These are phyloP conservation scores for Amylocarpus encephaloides DNA, from an alignment of 2,329 filamentous ascomycete species.

Conservation along the genomic window DNA sequence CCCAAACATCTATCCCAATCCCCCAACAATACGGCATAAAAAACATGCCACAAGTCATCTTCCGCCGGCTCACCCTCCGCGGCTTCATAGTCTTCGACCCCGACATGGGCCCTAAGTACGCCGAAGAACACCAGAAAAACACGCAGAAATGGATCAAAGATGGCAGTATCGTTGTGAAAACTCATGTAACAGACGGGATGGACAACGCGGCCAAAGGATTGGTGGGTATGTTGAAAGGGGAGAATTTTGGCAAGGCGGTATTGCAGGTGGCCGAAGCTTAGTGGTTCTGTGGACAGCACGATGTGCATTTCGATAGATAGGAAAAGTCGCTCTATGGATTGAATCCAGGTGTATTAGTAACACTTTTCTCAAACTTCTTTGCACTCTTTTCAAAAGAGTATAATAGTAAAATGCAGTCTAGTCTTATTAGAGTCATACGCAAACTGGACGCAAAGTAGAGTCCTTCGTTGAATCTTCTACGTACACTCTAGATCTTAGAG, in stretches of 20 bases:
- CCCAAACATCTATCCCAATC: conserved; percentile 54
- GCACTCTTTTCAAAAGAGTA: too few relatives aligned
- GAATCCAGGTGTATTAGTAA: too few relatives aligned
- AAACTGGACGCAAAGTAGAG: too few relatives aligned
- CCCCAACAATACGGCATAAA: conserved; percentile 52
- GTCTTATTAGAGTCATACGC: too few relatives aligned
- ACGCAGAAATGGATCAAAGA: conserved; percentile 63
- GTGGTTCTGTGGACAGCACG: background rate
- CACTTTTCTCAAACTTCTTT: too few relatives aligned
- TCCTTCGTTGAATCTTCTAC: too few relatives aligned
- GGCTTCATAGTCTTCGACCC: conserved; percentile 61
- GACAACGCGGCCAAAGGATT: conserved; percentile 59
- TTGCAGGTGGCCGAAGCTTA: conserved; percentile 34
- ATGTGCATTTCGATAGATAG: background rate
- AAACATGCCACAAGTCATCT: conserved; percentile 52
- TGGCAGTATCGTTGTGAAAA: conserved; percentile 53
- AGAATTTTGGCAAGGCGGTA: conserved; percentile 67
- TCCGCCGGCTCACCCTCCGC: conserved; percentile 54
- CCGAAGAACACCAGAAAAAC: conserved; percentile 57
- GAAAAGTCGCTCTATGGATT: too few relatives aligned
- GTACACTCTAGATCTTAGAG: too few relatives aligned
- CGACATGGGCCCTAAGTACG: conserved; percentile 55
- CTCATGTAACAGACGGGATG: conserved; percentile 56
- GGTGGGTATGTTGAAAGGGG: conserved; percentile 58
- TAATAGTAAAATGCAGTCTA: too few relatives aligned